Evolutionary conservation across 495 filamentous ascomycete species (phyloP).

Genomic region (Parachaetomium inaequale): DNA sequence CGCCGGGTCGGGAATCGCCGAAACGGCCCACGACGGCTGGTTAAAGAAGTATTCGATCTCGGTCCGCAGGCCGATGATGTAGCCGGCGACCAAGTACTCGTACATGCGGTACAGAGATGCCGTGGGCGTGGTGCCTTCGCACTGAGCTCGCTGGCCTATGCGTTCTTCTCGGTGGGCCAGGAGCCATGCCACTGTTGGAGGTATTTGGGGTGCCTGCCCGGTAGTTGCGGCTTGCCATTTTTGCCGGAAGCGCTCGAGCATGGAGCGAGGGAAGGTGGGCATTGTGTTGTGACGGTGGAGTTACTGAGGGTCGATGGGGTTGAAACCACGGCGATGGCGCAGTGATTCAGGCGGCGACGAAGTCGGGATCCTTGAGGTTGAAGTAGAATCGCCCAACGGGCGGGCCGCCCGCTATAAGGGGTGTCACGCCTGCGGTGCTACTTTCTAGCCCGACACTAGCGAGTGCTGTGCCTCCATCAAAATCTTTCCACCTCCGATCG

Average conservation of each 20-base stretch:
- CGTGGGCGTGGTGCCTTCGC: background rate
- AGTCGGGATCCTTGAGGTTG: too few relatives aligned
- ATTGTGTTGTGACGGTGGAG: background rate
- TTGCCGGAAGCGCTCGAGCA: background rate
- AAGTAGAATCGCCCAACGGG: too few relatives aligned
- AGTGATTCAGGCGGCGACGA: background rate
- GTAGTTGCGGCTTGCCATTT: background rate
- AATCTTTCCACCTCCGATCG: background rate
- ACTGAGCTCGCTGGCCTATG: background rate
- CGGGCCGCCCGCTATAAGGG: background rate
- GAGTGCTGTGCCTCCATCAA: background rate
- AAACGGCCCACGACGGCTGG: constrained; percentile 5
- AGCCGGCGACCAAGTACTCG: background rate
- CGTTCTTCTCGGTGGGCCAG: constrained; percentile 3
- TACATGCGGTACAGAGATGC: constrained; percentile 13
- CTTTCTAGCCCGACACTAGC: too few relatives aligned
- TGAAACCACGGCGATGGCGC: background rate
- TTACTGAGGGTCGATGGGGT: background rate
- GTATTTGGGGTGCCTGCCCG: background rate
- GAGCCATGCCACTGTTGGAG: background rate
- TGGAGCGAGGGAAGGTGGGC: background rate
- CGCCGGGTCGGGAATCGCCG: background rate
- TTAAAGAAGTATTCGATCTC: constrained; percentile 8
- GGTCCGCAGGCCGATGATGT: constrained; percentile 7
- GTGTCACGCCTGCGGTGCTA: too few relatives aligned